Conservation (phyloP, 192 early-diverging fungal species). For the Backusella macrospora region DNA sequence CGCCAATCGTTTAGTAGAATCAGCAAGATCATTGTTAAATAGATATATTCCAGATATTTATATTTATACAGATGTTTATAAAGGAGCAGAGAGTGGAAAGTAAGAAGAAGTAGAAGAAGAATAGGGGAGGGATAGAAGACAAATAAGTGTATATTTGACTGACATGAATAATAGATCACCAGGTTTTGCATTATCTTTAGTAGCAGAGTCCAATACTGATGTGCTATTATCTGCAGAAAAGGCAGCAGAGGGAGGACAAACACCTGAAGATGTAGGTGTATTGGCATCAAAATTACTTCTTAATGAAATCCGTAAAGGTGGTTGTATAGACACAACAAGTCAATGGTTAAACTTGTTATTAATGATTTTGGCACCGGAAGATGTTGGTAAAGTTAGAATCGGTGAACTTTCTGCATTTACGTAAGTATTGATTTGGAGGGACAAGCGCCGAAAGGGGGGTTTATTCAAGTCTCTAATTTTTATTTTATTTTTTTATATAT, state of each 20-base stretch:
- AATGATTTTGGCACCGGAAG: conserved; percentile 89
- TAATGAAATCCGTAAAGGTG: conserved; percentile 84
- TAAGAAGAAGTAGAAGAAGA: conserved; percentile 18
- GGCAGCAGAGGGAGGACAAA: conserved; percentile 74
- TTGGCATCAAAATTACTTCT: conserved; percentile 79
- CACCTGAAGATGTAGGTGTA: conserved; percentile 90
- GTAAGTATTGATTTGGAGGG: conserved; percentile 47
- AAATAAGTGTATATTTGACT: not conserved
- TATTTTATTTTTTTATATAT: conserved; percentile 1
- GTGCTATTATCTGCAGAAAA: conserved; percentile 85
- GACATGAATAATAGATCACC: conserved; percentile 59
- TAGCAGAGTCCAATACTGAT: conserved; percentile 90
- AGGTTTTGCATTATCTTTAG: conserved; percentile 89
- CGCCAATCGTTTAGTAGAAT: conserved; percentile 91
- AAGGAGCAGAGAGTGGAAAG: conserved; percentile 91
- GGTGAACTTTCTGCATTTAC: conserved; percentile 86
- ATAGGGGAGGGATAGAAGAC: not conserved
- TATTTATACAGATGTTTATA: conserved; percentile 96
- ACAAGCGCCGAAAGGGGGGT: no score
- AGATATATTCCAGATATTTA: conserved; percentile 96
- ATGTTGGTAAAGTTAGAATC: conserved; percentile 89
- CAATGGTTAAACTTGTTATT: conserved; percentile 89
- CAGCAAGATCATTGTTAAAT: conserved; percentile 85
- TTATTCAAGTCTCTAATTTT: conserved; percentile 3
- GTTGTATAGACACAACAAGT: conserved; percentile 85